Percentiles rank a stretch among this genome's conserved stretches.
These are phyloP conservation scores for Aspergillus sp. DNA, from an alignment of 2,329 filamentous ascomycete genomes.

Conservation along the genomic window DNA sequence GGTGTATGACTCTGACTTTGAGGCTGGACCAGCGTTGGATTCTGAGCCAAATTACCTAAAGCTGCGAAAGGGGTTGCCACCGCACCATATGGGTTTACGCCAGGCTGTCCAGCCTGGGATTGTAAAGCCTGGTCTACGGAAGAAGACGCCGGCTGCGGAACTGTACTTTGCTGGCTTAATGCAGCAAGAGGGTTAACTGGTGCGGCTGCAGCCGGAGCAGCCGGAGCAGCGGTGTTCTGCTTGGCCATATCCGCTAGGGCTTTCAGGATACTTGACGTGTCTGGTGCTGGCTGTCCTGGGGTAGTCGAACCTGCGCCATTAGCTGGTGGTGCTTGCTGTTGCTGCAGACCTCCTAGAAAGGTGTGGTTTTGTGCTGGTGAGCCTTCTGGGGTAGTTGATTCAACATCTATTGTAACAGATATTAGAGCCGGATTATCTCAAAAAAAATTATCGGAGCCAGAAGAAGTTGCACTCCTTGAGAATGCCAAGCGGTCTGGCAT, in stretches of 20 bases:
- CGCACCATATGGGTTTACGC: constrained; percentile 59
- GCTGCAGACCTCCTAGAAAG: constrained; percentile 35
- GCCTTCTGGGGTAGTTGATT: constrained; percentile 68
- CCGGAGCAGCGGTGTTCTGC: constrained; percentile 61
- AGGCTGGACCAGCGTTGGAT: constrained; percentile 35
- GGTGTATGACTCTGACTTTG: constrained; percentile 43
- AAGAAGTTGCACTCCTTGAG: not conserved
- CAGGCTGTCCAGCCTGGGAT: constrained; percentile 47
- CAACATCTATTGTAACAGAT: constrained; percentile 48
- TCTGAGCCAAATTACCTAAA: constrained; percentile 40
- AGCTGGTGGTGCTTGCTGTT: constrained; percentile 24
- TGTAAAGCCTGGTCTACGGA: constrained; percentile 47
- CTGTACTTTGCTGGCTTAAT: constrained; percentile 49
- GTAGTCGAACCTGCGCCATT: constrained; percentile 23
- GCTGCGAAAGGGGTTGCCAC: constrained; percentile 51
- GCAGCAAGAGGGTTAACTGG: constrained; percentile 49
- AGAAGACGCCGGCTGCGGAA: constrained; percentile 39
- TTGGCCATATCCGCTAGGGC: constrained; percentile 78
- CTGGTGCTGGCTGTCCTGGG: constrained; percentile 45
- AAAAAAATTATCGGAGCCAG: not conserved
- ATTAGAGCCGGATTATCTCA: constrained; percentile 26
- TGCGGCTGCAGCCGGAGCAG: constrained; percentile 36
- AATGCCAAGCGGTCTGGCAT: not conserved
- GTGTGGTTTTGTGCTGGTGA: constrained; percentile 49
- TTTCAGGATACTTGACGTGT: constrained; percentile 69